Evolutionary conservation across 208 protist species (phyloP), one percentile per base, ranked within the genome.

Genomic region (Trypanosoma cruzi): DNA sequence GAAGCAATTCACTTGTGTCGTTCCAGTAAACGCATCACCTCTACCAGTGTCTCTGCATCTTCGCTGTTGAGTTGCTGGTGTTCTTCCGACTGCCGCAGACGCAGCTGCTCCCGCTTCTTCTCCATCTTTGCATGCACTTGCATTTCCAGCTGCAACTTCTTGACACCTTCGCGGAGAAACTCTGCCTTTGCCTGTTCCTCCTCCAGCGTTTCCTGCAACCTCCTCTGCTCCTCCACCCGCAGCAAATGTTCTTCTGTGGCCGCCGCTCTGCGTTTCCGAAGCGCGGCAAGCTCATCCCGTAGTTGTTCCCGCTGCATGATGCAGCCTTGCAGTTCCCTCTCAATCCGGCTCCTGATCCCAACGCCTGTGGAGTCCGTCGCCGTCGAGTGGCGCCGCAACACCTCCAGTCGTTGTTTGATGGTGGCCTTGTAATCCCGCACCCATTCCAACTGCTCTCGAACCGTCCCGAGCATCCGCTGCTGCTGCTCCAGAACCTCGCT

Each of bases 291-390:
- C 26, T 75, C 62, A n/a, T 50, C 62, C 31, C 66, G 18, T 37
- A 84, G 46, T 16, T 44, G 13, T 29, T 44, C 40, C 14, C 48
- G 63, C 60, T 65, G 53, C 49, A 60, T 6, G 60, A 74, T 59
- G 40, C 79, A 70, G 29, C n/a, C 62, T 2, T 66, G 40, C 20
- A 89, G 54, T 16, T 73, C 77, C 24, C 31, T 22, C n/a, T 73
- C 56, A n/a, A 84, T 62, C 16, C 66, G 37, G 11, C 36, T 31
- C 55, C 54, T 58, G 29, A 37, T 58, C 20, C 14, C 28, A 28
- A 28, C 4, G 29, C 37, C 54, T 3, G 1, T 34, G 28, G 28
- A 40, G 44, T 49, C 20, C 44, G 44, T 4, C 44, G 20, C 44
- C 44, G 20, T 20, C 10, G 20, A 13, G 4, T 49, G 44, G 7